Base-by-base conservation (phyloP, 768 basidiomycete species). In the Russula dissimulans region DNA sequence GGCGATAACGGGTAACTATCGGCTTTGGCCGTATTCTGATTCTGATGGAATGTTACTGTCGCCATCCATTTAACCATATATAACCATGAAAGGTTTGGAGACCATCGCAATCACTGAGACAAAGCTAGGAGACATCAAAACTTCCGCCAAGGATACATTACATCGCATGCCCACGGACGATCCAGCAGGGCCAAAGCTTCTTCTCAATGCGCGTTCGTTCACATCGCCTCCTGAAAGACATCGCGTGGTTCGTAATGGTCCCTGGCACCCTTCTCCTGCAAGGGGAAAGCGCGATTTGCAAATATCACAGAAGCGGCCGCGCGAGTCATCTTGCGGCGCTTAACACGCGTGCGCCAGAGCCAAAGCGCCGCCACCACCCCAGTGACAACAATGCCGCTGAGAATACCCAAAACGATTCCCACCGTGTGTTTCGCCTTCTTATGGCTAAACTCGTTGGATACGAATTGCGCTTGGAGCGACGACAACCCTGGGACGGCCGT, bases 261-360 rank as follows among this genome's bases (percentile, higher is more conserved):
- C 50, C 26, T 52, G 39, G 17, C 14, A 5, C n/a, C 9, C 47
- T 60, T 61, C 60, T 61, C 60, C 39, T 46, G 44, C 31, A 61
- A 4, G 4, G 60, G 44, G 18, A 61, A 4, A 4, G 31, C 17
- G 5, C 18, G 49, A 39, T 36, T 51, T 7, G 36, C 50, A 17
- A 61, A 36, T 46, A 61, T 61, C 3, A 47, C 22, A 3, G 29
- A 31, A 5, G 60, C 31, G 1, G 60, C 60, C 9, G 6, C 18
- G 39, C 56, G 50, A 1, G 60, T 61, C 11, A 44, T 32, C 22
- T 1, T 46, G 49, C 60, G 60, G 11, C 60, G 60, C 22, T 49
- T 56, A 36, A 61, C 10, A 31, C 60, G 60, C 5, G 56, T 50
- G 11, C 15, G 38, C 60, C 60, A 61, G 38, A 61, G 43, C 10